Conservation (phyloP, 1,139 yeast species). For the Protomyces gravidus region DNA sequence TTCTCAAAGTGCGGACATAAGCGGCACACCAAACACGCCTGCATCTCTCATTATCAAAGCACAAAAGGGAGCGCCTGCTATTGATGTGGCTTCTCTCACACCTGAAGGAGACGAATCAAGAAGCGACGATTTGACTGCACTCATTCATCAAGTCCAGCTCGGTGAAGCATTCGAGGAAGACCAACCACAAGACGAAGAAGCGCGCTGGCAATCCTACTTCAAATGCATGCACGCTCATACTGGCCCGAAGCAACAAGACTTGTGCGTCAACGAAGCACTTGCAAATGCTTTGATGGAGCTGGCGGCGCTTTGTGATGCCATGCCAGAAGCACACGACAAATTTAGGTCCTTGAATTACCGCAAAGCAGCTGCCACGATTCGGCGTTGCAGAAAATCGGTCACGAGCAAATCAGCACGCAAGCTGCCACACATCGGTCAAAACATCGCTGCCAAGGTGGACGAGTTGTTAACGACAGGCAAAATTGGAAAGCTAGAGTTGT, state of each 20-base stretch:
- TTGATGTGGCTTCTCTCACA: too few relatives aligned
- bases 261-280: not conserved
- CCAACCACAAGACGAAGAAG: too few relatives aligned
- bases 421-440: slow-evolving; percentile 44
- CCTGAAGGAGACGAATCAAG: too few relatives aligned
- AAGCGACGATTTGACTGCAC: too few relatives aligned
- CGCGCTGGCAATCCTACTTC: slow-evolving; percentile 1
- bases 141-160: too few relatives aligned
- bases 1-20: too few relatives aligned
- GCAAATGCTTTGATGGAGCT: slow-evolving; percentile 39
- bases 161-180: too few relatives aligned
- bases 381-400: slow-evolving; percentile 40
- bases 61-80: too few relatives aligned
- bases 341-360: slow-evolving; percentile 50
- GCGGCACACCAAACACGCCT: too few relatives aligned
- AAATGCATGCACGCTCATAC: slow-evolving; percentile 7
- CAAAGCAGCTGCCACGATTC: slow-evolving; percentile 46
- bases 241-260: not conserved
- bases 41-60: too few relatives aligned
- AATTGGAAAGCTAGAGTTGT: slow-evolving; percentile 42
- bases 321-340: slow-evolving; percentile 38
- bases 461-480: slow-evolving; percentile 47
- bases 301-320: slow-evolving; percentile 43
- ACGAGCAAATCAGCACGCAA: slow-evolving; percentile 45
- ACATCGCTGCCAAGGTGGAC: slow-evolving; percentile 50